phyloP scores from a whole-genome alignment of 257 asterid species.

The Paulownia fortunei region DNA sequence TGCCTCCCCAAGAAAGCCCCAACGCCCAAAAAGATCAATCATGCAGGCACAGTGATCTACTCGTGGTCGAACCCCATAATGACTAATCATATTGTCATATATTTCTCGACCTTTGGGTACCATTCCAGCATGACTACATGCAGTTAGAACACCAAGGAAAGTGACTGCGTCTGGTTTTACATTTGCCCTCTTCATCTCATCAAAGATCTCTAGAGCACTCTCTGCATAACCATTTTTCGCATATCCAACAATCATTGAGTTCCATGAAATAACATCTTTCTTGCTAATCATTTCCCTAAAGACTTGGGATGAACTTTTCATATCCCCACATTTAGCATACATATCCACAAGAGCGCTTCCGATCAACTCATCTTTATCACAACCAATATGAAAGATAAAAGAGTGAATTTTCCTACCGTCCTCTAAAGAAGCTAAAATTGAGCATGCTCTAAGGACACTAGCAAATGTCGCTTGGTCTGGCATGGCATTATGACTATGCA shows the following conservation, averaged over 20 bases:
- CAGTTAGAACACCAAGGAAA: constrained; percentile 87
- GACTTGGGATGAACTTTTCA: constrained; percentile 61
- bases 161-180: constrained; percentile 83
- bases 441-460: constrained; percentile 80
- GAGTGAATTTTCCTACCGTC: constrained; percentile 77
- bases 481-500: constrained; percentile 62
- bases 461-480: constrained; percentile 96
- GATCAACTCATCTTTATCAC: constrained; percentile 71
- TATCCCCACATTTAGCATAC: constrained; percentile 98
- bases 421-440: constrained; percentile 62
- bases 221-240: constrained; percentile 84
- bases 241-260: constrained; percentile 87
- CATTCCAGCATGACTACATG: constrained; percentile 91
- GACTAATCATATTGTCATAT: constrained; percentile 53
- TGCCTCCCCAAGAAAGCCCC: constrained; percentile 85
- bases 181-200: constrained; percentile 63
- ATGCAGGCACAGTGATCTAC: constrained; percentile 85
- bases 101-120: constrained; percentile 73
- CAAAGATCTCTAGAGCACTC: constrained; percentile 62
- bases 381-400: constrained; percentile 64
- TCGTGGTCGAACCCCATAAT: constrained; percentile 65
- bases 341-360: constrained; percentile 87
- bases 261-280: constrained; percentile 80
- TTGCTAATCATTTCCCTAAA: constrained; percentile 67
- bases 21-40: constrained; percentile 87